Base-by-base conservation (phyloP, 805 yeast genomes). In the Candida oleophila region DNA sequence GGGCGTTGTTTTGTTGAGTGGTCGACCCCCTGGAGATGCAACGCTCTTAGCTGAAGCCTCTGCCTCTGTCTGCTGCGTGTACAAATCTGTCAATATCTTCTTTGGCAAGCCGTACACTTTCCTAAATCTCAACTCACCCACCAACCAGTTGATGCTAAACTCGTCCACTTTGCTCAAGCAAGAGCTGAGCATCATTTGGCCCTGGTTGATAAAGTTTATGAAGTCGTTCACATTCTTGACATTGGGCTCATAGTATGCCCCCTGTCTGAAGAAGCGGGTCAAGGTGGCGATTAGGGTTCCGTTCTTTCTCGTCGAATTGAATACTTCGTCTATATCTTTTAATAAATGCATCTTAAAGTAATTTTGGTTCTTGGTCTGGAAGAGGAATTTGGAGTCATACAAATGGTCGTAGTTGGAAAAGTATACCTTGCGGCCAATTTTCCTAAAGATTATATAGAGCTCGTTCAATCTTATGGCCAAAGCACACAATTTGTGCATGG, bases 381-480 rank as follows among this genome's bases (percentile, higher is more conserved):
- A 53, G 9, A 62, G 49, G 18, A 75, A 60, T 43, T 71, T 68
- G 43, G 71, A 71, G 52, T 77, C 79, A 43, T 66, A 60, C n/a
- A 77, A 59, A 45, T 68, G 73, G 8, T 62, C 60, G 44, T 64
- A 57, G 57, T 80, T 78, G 36, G 78, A 72, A 20, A 70, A 59
- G 51, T 69, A 77, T 4, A 76, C 55, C 39, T 74, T 71, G 48
- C 79, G 68, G 3, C 83, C 83, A 43, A 73, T 64, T 48, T 68
- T 68, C 42, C 84, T 64, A 19, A 76, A 53, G 2, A 75, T 60
- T 3, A 74, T 66, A 53, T 78, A 79, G 28, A 79, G 45, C 53
- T 80, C 84, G 38, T 82, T 80, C 37, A 77, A 55, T 41, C 80
- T 62, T 32, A 78, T 54, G 3, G 79, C 63, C 44, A 73, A 50